Evolutionary conservation across 805 yeast genomes (phyloP), one percentile per base, ranked within the genome.

Genomic region (Scheffersomyces amazonensis): DNA sequence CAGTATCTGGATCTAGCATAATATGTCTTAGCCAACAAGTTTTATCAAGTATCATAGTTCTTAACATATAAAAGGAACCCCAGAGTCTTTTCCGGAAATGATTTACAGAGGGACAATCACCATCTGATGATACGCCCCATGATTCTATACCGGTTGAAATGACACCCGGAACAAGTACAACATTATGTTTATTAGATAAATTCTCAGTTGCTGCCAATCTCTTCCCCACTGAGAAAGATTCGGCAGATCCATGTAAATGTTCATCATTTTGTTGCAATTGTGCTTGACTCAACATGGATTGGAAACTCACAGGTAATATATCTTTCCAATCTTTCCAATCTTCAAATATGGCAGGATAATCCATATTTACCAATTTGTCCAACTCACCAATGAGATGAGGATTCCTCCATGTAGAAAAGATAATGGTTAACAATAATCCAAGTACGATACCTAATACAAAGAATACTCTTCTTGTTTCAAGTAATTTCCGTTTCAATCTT

Each of bases 1-100:
- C 99, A 0, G 98, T 93, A 40, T 79, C 81, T 0, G 89, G 82
- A 59, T 93, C 98, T 27, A 93, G 69, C 83, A 81, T 84, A 31
- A 93, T 75, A 59, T 90, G 96, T 58, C 85, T 82, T 46, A 93
- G 72, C 99, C 99, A 93, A 62, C 99, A 93, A 2, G 78, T 59
- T 60, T 93, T 93, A 54, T 91, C 96, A 39, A 90, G 66, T 16
- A 93, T 71, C 98, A 93, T 91, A 3, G 96, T 81, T 48, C 85
- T 74, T 41, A 93, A 64, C 99, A 93, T 93, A 56, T 87, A 89
- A 68, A 89, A 90, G 0, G 96, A 87, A 0, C 99, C 99, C 99
- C 99, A 93, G 40, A 93, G 60, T 48, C 98, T 71, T 55, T 89
- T 90, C 36, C 99, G 73, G 65, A 91, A 93, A 60, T 91, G 95